Percentiles rank a stretch among this genome's conserved stretches.
Evolutionary conservation across 2,329 filamentous ascomycete genomes (phyloP).

Genomic region (Diaporthe amygdali): DNA sequence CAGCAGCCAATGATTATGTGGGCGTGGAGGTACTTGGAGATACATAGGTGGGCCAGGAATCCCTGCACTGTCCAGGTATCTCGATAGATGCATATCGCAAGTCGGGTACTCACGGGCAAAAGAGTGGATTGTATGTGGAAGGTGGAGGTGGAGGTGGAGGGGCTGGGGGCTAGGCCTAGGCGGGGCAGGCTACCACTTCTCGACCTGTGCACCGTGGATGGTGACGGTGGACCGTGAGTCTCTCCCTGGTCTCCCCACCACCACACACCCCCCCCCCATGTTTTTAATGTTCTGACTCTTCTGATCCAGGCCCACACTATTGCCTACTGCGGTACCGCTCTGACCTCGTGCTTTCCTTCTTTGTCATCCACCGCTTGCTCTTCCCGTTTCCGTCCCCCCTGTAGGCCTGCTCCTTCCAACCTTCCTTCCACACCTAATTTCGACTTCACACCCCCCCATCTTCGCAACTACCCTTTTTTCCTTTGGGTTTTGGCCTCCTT

Average conservation of each 20-base stretch:
- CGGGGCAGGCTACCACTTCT: too few relatives aligned
- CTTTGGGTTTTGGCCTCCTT: background rate
- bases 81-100: background rate
- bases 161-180: too few relatives aligned
- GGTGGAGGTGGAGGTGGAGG: too few relatives aligned
- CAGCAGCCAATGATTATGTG: background rate
- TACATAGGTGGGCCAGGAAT: background rate
- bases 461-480: background rate
- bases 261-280: too few relatives aligned
- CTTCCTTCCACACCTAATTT: constrained; percentile 4
- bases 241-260: too few relatives aligned
- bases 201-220: too few relatives aligned
- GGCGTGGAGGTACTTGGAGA: background rate
- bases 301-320: background rate
- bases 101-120: too few relatives aligned
- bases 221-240: background rate
- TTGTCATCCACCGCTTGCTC: background rate
- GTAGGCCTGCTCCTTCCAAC: background rate
- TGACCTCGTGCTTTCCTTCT: background rate
- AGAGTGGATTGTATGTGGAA: too few relatives aligned
- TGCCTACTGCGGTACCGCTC: background rate
- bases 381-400: background rate
- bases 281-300: background rate
- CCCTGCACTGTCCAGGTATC: background rate
- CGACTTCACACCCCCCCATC: background rate